phyloP scores from a whole-genome alignment of 306 rosid genomes.

The Cicer bijugum region DNA sequence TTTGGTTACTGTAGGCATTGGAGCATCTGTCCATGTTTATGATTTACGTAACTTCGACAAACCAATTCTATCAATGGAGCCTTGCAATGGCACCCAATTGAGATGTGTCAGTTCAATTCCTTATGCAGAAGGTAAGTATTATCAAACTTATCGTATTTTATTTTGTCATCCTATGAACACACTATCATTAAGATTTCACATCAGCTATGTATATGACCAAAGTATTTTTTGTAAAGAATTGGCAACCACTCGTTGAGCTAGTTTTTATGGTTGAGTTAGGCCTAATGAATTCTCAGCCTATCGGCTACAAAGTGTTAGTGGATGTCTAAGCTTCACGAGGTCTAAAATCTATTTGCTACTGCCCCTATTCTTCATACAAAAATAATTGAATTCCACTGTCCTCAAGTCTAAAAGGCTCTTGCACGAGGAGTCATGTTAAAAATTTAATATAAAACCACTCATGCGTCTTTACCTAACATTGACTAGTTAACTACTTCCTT shows the following conservation, averaged over 20 bases:
- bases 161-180: constrained; percentile 7
- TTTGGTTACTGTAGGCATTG: constrained; percentile 59
- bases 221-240: neutral
- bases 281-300: neutral
- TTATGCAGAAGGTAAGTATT: constrained; percentile 67
- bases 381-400: neutral
- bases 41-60: constrained; percentile 72
- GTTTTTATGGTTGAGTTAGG: neutral
- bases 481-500: constrained; percentile 28
- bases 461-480: neutral
- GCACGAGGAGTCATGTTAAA: neutral
- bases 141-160: constrained; percentile 26
- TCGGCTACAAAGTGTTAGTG: neutral
- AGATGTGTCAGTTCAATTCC: constrained; percentile 73
- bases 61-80: constrained; percentile 56
- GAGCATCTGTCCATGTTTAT: constrained; percentile 59
- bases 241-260: neutral
- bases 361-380: neutral
- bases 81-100: constrained; percentile 57
- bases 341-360: neutral
- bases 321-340: neutral
- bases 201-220: neutral
- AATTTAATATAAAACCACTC: neutral
- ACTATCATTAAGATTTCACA: constrained; percentile 6
- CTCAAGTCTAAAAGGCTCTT: neutral